Evolutionary conservation across 495 filamentous ascomycete species (phyloP).

Genomic region (Umbilicaria muhlenbergii): DNA sequence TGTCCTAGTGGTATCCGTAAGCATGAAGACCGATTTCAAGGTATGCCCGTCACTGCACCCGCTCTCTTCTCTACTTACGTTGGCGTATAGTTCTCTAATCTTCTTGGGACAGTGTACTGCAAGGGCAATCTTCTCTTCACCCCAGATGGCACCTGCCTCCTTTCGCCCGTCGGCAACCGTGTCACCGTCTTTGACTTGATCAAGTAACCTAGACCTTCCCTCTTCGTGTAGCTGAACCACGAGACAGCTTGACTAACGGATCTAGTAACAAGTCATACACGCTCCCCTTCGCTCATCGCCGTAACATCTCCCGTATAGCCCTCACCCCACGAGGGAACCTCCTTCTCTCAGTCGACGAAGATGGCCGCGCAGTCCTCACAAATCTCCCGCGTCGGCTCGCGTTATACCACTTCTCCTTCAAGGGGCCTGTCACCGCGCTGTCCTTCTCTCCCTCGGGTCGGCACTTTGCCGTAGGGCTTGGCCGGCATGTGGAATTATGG

Average conservation of each 20-base stretch:
- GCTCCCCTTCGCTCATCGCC: slow-evolving; percentile 83
- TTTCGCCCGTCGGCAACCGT: slow-evolving; percentile 94
- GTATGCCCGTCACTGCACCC: slow-evolving; percentile 25
- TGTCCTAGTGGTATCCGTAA: slow-evolving; percentile 16
- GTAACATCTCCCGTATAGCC: slow-evolving; percentile 77
- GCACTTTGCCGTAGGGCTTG: slow-evolving; percentile 75
- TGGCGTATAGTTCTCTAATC: slow-evolving; percentile 63
- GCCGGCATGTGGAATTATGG: slow-evolving; percentile 83
- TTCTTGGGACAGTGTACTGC: slow-evolving; percentile 93
- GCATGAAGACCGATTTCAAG: slow-evolving; percentile 94
- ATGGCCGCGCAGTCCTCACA: slow-evolving; percentile 82
- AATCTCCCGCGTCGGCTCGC: slow-evolving; percentile 72
- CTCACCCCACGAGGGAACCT: slow-evolving; percentile 81
- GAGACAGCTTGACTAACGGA: slow-evolving; percentile 7
- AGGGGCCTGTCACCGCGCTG: slow-evolving; percentile 62
- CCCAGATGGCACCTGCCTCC: slow-evolving; percentile 85
- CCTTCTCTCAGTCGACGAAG: slow-evolving; percentile 82
- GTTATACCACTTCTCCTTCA: slow-evolving; percentile 90
- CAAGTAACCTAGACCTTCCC: slow-evolving; percentile 42
- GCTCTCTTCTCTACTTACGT: slow-evolving; percentile 4
- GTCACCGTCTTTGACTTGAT: slow-evolving; percentile 92
- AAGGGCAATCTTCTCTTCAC: slow-evolving; percentile 94
- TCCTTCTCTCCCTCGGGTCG: slow-evolving; percentile 84
- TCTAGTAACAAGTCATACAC: slow-evolving; percentile 88
- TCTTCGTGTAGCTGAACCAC: no score